phyloP scores from a whole-genome alignment of 1,284 basidiomycete species.

The Ustilago trichophora region DNA sequence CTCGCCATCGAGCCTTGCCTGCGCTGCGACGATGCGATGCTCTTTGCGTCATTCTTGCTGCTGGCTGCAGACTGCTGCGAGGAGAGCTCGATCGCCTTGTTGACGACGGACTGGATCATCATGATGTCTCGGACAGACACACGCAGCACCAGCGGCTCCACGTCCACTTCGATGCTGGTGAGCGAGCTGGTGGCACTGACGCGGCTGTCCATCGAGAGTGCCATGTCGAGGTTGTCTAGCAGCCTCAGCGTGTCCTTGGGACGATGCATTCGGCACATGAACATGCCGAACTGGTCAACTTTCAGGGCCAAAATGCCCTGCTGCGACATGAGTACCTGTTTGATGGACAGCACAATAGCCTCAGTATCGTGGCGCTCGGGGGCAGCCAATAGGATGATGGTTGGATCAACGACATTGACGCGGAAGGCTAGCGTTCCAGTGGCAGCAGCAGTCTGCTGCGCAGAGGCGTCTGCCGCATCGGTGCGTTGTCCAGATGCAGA shows the following conservation, averaged over 20 bases:
- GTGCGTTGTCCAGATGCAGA: too few species aligned
- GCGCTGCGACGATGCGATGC: conserved; percentile 36
- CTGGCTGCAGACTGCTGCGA: conserved; percentile 43
- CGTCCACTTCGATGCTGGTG: conserved; percentile 83
- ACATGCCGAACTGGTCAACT: conserved; percentile 89
- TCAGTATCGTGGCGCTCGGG: conserved; percentile 83
- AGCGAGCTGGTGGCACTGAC: conserved; percentile 78
- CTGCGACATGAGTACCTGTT: conserved; percentile 88
- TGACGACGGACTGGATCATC: conserved; percentile 86
- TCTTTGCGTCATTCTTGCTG: conserved; percentile 27
- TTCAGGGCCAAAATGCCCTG: conserved; percentile 88
- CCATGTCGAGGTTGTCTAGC: conserved; percentile 90
- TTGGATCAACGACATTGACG: conserved; percentile 89
- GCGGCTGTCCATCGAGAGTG: conserved; percentile 84
- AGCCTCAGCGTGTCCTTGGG: conserved; percentile 86
- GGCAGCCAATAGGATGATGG: conserved; percentile 86
- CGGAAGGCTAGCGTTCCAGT: conserved; percentile 72
- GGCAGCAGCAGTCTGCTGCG: too few species aligned
- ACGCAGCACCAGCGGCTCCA: conserved; percentile 83
- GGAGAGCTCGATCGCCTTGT: conserved; percentile 82
- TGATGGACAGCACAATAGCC: conserved; percentile 85
- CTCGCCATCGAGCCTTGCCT: conserved; percentile 40
- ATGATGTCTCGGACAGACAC: conserved; percentile 92
- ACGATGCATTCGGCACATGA: conserved; percentile 84
- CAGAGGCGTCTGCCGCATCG: neutral